Evolutionary conservation across 2,329 filamentous ascomycete genomes (phyloP), one percentile per base, ranked within the genome.

Genomic region (Aphanoascus verrucosus): DNA sequence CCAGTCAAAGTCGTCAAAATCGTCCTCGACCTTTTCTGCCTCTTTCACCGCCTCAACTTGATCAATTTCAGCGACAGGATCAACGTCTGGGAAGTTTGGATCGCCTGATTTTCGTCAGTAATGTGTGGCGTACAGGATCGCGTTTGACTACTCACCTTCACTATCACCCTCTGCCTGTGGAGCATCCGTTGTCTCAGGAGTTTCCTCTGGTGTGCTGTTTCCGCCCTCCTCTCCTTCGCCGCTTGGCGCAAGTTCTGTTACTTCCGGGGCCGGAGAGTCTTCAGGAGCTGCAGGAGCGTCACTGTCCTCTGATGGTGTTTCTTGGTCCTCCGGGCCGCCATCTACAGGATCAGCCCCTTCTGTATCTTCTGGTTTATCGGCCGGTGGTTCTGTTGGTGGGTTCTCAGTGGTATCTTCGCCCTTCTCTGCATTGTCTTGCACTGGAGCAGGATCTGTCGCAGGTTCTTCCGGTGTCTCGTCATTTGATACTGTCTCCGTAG

Each of bases 1-100:
- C 41, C 34, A 47, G 42, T 49, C 51, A 37, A 19, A 42, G 9
- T 47, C 51, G 32, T 53, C 45, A 14, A 49, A 11, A 1, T 48
- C 44, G 1, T 34, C 51, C 44, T 43, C 54, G 23, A 32, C 49
- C 17, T 49, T 53, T 55, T 56, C 54, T 11, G 56, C 54, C 35
- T 59, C 57, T 35, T 56, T 59, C 41, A 56, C 56, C 9, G 57
- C 56, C 34, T 56, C 48, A 14, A 59, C 57, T 52, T 57, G 51
- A 35, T 55, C 57, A 17, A 55, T 40, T 42, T 42, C 57, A 32
- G 48, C 48, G 11, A 19, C 48, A 23, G 55, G 45, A 47, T 58
- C 53, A 43, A 56, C 52, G 28, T 52, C 55, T 17, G 48, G 48
- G 49, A 55, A 54, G 17, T 7, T 43, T 17, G 41, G 9, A n/a